phyloP scores from a whole-genome alignment of 2,329 filamentous ascomycete genomes.

The Pochonia chlamydosporia region DNA sequence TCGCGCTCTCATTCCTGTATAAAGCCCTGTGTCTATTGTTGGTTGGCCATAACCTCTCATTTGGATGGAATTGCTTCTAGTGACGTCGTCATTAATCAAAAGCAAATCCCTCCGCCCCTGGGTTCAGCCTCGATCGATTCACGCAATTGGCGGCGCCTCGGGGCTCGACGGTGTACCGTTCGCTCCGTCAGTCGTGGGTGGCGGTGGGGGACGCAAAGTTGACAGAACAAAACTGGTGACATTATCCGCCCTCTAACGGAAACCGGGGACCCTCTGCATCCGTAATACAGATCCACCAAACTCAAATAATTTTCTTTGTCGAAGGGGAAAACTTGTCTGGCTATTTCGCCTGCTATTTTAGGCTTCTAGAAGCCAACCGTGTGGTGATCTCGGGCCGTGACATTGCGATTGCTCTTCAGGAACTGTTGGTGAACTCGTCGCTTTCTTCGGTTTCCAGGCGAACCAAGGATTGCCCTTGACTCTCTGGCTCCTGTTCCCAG shows the following conservation, averaged over 20 bases:
- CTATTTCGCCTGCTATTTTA: too few relatives aligned
- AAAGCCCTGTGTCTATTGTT: not conserved
- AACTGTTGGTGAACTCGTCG: not conserved
- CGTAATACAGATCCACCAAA: too few relatives aligned
- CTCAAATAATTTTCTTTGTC: too few relatives aligned
- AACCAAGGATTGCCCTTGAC: too few relatives aligned
- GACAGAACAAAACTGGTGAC: not conserved
- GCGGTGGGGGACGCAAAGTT: not conserved
- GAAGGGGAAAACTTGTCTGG: too few relatives aligned
- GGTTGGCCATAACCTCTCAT: not conserved
- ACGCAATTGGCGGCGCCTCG: not conserved
- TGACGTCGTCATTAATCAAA: too few relatives aligned
- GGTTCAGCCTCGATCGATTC: not conserved
- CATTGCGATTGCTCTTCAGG: too few relatives aligned
- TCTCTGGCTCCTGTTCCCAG: too few relatives aligned
- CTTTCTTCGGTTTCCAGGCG: not conserved
- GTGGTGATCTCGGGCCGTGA: too few relatives aligned
- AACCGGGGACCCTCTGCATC: not conserved
- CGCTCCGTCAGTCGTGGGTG: not conserved
- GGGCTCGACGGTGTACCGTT: not conserved
- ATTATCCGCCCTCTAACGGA: not conserved
- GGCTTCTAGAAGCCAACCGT: too few relatives aligned
- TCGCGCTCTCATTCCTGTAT: not conserved
- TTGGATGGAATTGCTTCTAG: not conserved
- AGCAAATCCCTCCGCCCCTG: not conserved